Conservation (phyloP, 2,329 filamentous ascomycete genomes). For the Verticillium albo-atrum region DNA sequence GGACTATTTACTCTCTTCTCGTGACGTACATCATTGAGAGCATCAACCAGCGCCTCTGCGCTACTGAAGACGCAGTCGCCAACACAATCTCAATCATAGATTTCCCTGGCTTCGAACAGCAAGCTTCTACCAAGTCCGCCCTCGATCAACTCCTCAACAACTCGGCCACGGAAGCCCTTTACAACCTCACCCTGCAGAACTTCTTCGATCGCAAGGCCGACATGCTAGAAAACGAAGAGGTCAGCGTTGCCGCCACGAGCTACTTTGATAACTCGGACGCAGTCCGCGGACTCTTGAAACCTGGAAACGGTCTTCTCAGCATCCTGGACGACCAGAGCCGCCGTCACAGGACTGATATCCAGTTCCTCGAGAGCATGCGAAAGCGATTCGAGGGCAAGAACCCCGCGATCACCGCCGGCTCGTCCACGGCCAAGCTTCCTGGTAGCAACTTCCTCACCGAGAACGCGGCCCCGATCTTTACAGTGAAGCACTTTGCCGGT, state of each 20-base stretch:
- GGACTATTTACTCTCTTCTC: constrained; percentile 88
- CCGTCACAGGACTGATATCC: constrained; percentile 80
- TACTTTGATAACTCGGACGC: constrained; percentile 98
- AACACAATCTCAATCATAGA: constrained; percentile 96
- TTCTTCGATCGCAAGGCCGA: constrained; percentile 96
- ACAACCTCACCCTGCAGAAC: constrained; percentile 89
- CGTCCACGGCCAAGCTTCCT: constrained; percentile 69
- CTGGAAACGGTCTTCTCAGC: constrained; percentile 86
- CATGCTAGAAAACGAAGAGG: constrained; percentile 89
- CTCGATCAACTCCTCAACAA: constrained; percentile 95
- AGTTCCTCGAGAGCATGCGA: constrained; percentile 83
- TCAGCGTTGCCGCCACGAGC: constrained; percentile 82
- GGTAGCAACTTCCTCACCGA: constrained; percentile 88
- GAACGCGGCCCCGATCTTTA: constrained; percentile 76
- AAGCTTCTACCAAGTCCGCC: constrained; percentile 74
- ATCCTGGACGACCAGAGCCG: constrained; percentile 96
- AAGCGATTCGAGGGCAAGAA: constrained; percentile 96
- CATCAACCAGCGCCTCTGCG: constrained; percentile 86
- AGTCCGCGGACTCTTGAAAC: constrained; percentile 84
- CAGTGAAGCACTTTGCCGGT: constrained; percentile 91
- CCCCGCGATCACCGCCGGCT: constrained; percentile 76
- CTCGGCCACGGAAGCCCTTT: constrained; percentile 84
- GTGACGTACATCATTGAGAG: constrained; percentile 92
- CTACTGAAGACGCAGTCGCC: constrained; percentile 78
- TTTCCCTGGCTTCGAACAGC: constrained; percentile 91